These are phyloP conservation scores for Lepraria neglecta DNA, from an alignment of 495 filamentous ascomycete species.

Conservation along the genomic window DNA sequence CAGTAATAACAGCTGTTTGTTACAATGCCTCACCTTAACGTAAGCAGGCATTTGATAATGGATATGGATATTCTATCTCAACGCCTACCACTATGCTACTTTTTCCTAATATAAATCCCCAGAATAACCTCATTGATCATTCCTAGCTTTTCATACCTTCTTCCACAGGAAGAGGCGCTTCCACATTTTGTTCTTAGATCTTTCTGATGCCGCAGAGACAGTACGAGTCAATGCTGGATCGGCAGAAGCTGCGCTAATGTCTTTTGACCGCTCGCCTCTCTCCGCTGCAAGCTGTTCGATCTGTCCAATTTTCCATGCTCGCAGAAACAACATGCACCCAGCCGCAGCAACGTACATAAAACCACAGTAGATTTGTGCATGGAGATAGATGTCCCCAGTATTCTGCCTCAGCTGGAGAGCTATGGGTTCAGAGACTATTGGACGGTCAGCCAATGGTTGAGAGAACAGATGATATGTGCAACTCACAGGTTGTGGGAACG, in stretches of 20 bases:
- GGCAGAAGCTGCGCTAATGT: conserved; percentile 10
- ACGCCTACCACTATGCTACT: neutral
- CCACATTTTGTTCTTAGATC: conserved; percentile 15
- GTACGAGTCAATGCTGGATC: conserved; percentile 8
- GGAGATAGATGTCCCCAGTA: conserved; percentile 45
- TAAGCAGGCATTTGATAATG: neutral
- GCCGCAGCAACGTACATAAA: conserved; percentile 55
- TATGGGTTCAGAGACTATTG: conserved; percentile 56
- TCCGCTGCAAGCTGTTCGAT: conserved; percentile 22
- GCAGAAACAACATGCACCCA: conserved; percentile 44
- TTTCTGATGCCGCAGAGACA: conserved; percentile 1
- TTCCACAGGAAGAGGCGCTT: conserved; percentile 23
- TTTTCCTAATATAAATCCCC: neutral
- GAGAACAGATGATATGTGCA: neutral
- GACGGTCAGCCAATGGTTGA: conserved; percentile 7
- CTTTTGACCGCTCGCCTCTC: conserved; percentile 16
- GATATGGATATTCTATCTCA: neutral
- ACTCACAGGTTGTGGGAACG: conserved; percentile 57
- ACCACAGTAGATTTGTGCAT: conserved; percentile 57
- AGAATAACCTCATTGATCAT: neutral
- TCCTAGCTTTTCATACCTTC: conserved; percentile 23
- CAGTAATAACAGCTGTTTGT: neutral
- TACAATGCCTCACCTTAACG: neutral
- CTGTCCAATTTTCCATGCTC: conserved; percentile 32
- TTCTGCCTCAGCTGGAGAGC: conserved; percentile 51